Base-by-base conservation (phyloP, 2,329 filamentous ascomycete genomes). In the Diplodia sapinea region DNA sequence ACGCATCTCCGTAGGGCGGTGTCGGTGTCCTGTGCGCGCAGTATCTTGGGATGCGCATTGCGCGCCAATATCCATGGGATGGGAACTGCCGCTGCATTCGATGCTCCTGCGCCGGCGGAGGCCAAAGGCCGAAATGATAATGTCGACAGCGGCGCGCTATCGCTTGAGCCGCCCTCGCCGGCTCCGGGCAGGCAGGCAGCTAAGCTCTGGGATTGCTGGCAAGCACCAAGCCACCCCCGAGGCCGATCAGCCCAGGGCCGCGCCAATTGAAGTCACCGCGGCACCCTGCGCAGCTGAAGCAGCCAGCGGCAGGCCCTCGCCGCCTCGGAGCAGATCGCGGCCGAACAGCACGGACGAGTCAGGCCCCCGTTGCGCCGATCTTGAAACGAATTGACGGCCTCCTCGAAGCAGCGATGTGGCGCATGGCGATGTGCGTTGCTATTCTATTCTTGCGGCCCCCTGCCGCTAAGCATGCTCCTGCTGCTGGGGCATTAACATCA, bases 391-490 rank as follows among this genome's bases (percentile, higher is more conserved):
- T 51, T 38, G 43, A 63, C 29, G 43, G 47, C 40, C 57, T 62
- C 57, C 57, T 62, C 17, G 29, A 63, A 63, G 59, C 43, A 38
- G 31, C 29, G 20, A 38, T 63, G 59, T 63, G 59, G 59, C 59
- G 59, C 47, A 63, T 49, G 43, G 43, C 43, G 43, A 47, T 47
- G 43, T 47, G 57, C 33, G 43, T 36, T n/a, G 40, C 7, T 63
- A 47, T 63, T 63, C 59, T 63, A 63, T 63, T 63, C 59, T 33
- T 63, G 59, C 50, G 59, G 29, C 29, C 59, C 59, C 59, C 59
- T 63, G 59, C 43, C 43, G 43, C 59, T 31, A 8, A 12, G 26
- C 38, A 40, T 31, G 57, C 57, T 62, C 57, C 57, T 31, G 57
- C 57, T 62, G 40, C 57, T 59, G 56, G 57, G 57, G 57, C 57